These are phyloP conservation scores for Ustilago trichophora DNA, from an alignment of 1,284 basidiomycete genomes.

Conservation along the genomic window DNA sequence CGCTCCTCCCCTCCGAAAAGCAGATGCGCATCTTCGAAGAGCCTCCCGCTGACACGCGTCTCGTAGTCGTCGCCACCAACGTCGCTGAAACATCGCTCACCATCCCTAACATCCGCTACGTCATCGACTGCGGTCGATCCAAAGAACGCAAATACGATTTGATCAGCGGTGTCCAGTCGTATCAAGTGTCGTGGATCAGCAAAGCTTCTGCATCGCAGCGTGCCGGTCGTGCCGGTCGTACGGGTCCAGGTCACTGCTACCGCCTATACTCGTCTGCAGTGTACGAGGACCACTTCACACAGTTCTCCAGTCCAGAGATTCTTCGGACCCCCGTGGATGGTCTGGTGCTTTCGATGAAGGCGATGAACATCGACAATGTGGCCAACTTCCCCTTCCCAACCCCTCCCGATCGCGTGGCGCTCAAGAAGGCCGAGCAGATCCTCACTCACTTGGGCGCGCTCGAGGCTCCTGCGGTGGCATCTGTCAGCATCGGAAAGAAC, in stretches of 20 bases:
- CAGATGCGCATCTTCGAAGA: constrained; percentile 79
- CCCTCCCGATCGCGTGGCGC: constrained; percentile 81
- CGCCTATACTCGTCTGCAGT: constrained; percentile 78
- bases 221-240: constrained; percentile 79
- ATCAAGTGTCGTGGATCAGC: constrained; percentile 78
- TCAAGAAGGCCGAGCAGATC: constrained; percentile 83
- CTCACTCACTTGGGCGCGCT: constrained; percentile 83
- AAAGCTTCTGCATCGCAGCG: constrained; percentile 79
- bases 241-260: constrained; percentile 82
- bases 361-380: constrained; percentile 96
- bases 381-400: constrained; percentile 99
- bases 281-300: constrained; percentile 89
- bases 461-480: constrained; percentile 69
- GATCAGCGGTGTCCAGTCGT: constrained; percentile 75
- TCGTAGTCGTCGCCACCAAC: constrained; percentile 81
- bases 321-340: constrained; percentile 96
- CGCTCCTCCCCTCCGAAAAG: constrained; percentile 76
- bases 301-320: constrained; percentile 90
- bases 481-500: constrained; percentile 64
- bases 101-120: constrained; percentile 79
- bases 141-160: constrained; percentile 82
- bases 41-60: constrained; percentile 74
- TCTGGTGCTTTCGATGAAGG: constrained; percentile 97
- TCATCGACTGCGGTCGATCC: constrained; percentile 78
- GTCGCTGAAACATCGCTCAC: constrained; percentile 82